Evolutionary conservation across 768 basidiomycete genomes (phyloP).

Genomic region (Hirschioporus abietinus): DNA sequence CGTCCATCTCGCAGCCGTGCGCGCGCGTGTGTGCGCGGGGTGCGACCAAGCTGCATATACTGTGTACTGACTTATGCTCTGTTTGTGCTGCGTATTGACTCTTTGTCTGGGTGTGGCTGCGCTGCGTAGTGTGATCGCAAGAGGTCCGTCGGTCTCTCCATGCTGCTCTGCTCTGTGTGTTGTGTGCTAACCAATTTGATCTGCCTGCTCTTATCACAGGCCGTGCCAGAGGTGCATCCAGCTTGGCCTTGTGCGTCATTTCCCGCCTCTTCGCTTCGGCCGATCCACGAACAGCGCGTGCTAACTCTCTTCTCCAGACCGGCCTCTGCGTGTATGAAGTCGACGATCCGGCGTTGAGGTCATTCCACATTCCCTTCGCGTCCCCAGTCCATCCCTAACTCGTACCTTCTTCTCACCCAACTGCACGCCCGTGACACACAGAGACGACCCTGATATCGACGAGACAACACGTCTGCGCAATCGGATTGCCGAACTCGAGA

Average conservation of each 20-base stretch:
- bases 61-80: neutral
- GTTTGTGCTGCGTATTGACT: too few species aligned
- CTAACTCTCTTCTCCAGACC: conserved; percentile 43
- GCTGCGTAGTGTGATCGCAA: conserved; percentile 77
- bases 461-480: conserved; percentile 82
- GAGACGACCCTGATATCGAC: conserved; percentile 84
- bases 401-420: too few species aligned
- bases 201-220: conserved; percentile 2
- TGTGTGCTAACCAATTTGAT: neutral
- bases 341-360: conserved; percentile 82
- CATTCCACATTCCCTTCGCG: conserved; percentile 19
- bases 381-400: conserved; percentile 10
- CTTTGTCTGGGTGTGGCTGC: conserved; percentile 6
- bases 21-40: too few species aligned
- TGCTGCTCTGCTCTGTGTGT: neutral
- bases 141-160: conserved; percentile 27
- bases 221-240: conserved; percentile 91
- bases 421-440: conserved; percentile 28
- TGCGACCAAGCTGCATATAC: too few species aligned
- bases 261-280: conserved; percentile 4
- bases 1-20: too few species aligned
- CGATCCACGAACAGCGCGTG: conserved; percentile 10
- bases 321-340: conserved; percentile 95
- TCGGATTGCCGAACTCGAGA: conserved; percentile 89
- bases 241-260: conserved; percentile 61